Evolutionary conservation across 148 eudicot genomes (phyloP), one percentile per base, ranked within the genome.

Genomic region (Arctostaphylos glauca): DNA sequence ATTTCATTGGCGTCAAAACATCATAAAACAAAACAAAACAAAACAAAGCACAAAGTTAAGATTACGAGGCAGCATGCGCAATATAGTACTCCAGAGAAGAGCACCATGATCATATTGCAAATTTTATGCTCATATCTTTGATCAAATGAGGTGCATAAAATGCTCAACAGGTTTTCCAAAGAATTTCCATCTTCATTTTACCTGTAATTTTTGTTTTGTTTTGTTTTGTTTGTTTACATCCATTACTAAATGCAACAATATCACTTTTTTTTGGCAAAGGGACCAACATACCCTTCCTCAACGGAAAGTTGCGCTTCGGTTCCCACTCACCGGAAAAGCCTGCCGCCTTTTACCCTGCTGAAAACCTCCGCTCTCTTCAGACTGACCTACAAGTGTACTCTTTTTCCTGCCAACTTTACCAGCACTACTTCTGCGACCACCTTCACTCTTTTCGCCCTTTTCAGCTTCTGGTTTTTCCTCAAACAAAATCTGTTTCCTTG

Each of bases 261-360:
- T 48, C 25, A n/a, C 59, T 23, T 52, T 52, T 25, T 25, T 52
- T 55, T 5, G 44, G 15, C 8, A 6, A 76, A 16, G 9, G 79
- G 16, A 13, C 47, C 19, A 48, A 77, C 46, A 62, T 47, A n/a
- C 14, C 25, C 48, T 3, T 3, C 5, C 60, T 88, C 87, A 88
- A 59, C 94, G 90, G 76, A 94, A 97, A 71, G 98, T 97, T 2
- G 94, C 92, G 78, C 93, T 94, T 53, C 98, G 92, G 85, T 97
- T 97, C 59, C 99, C 99, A 50, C 91, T 92, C 0, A 97, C 92
- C 0, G 99, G 99, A 79, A 97, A 97, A 41, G 96, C 99, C 85
- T 94, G 96, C 48, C 97, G 98, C 84, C 98, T 89, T 87, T 86
- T 89, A 76, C 98, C 99, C 85, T 87, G 93, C 25, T 44, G 91